These are phyloP conservation scores for Termitomyces sp. DNA, from an alignment of 1,284 basidiomycete genomes.

Conservation along the genomic window DNA sequence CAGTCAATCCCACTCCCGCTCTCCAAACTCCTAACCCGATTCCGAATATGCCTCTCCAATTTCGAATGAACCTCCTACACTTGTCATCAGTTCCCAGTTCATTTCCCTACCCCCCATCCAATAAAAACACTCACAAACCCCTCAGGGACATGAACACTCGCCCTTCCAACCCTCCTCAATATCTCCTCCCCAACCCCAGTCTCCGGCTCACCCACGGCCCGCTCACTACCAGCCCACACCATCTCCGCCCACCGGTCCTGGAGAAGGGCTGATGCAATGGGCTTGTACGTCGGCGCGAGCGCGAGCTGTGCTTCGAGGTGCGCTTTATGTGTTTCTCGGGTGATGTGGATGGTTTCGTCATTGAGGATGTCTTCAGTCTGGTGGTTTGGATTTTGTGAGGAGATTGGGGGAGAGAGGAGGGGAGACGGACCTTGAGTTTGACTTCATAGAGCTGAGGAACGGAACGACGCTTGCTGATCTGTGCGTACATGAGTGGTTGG, in stretches of 20 bases:
- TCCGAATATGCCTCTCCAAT: conserved; percentile 74
- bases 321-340: conserved; percentile 55
- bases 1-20: conserved; percentile 74
- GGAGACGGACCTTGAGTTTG: conserved; percentile 57
- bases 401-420: background rate
- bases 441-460: conserved; percentile 82
- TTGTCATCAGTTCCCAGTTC: background rate
- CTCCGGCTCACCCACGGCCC: conserved; percentile 51
- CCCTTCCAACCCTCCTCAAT: conserved; percentile 56
- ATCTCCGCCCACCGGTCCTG: conserved; percentile 64
- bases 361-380: conserved; percentile 57
- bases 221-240: conserved; percentile 63
- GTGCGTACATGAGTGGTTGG: conserved; percentile 84
- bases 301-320: conserved; percentile 59
- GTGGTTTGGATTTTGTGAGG: background rate
- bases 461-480: conserved; percentile 70
- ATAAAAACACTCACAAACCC: conserved; percentile 57
- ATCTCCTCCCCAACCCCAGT: conserved; percentile 60
- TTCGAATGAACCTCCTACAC: conserved; percentile 73
- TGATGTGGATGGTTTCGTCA: conserved; percentile 38
- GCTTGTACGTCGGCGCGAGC: conserved; percentile 42
- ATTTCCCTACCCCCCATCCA: background rate
- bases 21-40: conserved; percentile 68
- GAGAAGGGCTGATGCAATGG: conserved; percentile 52
- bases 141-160: conserved; percentile 67